A percentile compares a stretch with the other conserved stretches of the same genome.
These are phyloP conservation scores for Hypoxylon sp. DNA, from an alignment of 2,329 filamentous ascomycete species.

Conservation along the genomic window DNA sequence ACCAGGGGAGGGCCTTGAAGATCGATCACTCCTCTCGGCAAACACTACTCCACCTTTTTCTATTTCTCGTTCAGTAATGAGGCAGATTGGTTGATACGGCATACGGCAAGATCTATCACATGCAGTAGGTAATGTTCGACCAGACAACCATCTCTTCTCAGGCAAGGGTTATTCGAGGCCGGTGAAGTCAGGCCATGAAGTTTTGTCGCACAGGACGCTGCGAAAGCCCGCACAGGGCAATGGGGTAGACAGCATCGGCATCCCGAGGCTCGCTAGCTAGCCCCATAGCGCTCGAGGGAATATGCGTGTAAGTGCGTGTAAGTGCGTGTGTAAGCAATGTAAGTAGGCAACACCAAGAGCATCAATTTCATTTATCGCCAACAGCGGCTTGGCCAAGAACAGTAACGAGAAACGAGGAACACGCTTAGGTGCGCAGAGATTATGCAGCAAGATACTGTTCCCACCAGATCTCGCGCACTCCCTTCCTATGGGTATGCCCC, in stretches of 20 bases:
- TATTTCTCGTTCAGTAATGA: conserved; percentile 16
- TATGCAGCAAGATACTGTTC: conserved; percentile 53
- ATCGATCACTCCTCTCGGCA: conserved; percentile 40
- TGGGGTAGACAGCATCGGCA: conserved; percentile 15
- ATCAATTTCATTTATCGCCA: conserved; percentile 44
- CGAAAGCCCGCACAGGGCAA: conserved; percentile 31
- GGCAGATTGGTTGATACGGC: conserved; percentile 28
- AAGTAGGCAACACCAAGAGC: conserved; percentile 39
- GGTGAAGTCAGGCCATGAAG: conserved; percentile 22
- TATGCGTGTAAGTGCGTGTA: conserved; percentile 37
- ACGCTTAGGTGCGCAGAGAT: conserved; percentile 53
- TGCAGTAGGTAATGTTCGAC: conserved; percentile 27
- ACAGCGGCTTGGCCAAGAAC: conserved; percentile 49
- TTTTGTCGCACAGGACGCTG: conserved; percentile 34
- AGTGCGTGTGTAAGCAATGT: conserved; percentile 27
- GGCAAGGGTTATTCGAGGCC: conserved; percentile 16
- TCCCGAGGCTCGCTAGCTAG: conserved; percentile 24
- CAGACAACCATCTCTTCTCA: conserved; percentile 16
- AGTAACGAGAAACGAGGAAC: conserved; percentile 55
- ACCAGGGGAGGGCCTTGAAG: conserved; percentile 41
- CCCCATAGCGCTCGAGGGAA: conserved; percentile 29
- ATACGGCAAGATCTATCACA: conserved; percentile 38
- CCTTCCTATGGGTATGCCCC: conserved; percentile 44
- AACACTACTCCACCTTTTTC: conserved; percentile 37
- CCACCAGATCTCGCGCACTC: conserved; percentile 54